Conservation (phyloP, 345 rosid species). For the Cardamine chenopodiifolia region DNA sequence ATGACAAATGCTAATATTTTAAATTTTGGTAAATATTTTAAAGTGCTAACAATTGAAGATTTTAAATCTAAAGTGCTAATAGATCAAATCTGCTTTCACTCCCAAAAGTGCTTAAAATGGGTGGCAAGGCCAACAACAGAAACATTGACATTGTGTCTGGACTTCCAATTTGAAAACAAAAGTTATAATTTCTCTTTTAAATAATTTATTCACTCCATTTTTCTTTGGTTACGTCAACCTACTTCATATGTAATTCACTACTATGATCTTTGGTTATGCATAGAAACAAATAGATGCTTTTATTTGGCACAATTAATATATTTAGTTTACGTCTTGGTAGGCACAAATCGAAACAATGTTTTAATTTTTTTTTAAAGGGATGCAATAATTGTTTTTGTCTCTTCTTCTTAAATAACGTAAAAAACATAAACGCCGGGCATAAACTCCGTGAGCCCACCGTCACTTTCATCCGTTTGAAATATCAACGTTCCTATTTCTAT, state of each 20-base stretch:
- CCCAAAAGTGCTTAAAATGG: background rate
- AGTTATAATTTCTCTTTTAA: background rate
- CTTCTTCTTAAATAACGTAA: constrained; percentile 20
- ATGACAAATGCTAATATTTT: too few relatives aligned
- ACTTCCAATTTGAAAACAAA: background rate
- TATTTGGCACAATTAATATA: background rate
- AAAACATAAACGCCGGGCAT: constrained; percentile 14
- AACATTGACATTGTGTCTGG: background rate
- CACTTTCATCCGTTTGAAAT: constrained; percentile 37
- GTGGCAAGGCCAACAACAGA: background rate
- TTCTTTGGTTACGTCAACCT: background rate
- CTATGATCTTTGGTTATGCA: background rate
- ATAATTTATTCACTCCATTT: background rate
- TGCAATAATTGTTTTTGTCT: constrained; percentile 33
- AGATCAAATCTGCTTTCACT: too few relatives aligned
- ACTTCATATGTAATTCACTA: background rate
- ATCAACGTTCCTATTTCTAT: constrained; percentile 75
- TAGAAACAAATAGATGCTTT: constrained; percentile 1
- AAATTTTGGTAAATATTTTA: too few relatives aligned
- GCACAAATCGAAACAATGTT: background rate
- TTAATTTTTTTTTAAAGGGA: background rate
- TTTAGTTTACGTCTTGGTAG: background rate
- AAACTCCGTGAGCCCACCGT: constrained; percentile 46
- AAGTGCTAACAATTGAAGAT: too few relatives aligned
- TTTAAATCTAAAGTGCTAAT: too few relatives aligned